Base-by-base conservation (phyloP, 1,284 basidiomycete genomes). In the Boletus semigastroideus region DNA sequence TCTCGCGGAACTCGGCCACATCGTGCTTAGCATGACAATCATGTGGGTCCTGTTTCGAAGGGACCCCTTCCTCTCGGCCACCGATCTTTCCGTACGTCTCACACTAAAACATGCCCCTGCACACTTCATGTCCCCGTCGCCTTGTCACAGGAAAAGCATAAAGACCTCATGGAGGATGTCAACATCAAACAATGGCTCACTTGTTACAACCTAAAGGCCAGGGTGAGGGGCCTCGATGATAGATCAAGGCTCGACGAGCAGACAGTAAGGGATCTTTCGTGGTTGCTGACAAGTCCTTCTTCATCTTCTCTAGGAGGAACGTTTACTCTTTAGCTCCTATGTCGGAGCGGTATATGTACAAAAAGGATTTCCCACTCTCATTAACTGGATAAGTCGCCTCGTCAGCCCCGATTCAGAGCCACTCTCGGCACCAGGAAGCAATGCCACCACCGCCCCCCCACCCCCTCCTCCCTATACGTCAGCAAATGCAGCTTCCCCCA, bases 311-410 rank as follows among this genome's bases (percentile, higher is more conserved):
- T 52, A 83, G 82, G 78, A 78, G 63, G 72, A 77, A 49, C 66
- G 69, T 22, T 65, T 64, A 22, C 76, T 78, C 45, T 80, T 83
- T 46, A 53, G 76, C 57, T 73, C 74, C 22, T 83, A 80, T 52
- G 65, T 83, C 7, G 82, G 79, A 5, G 82, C 80, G 13, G 56
- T 80, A 5, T 79, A 76, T 60, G 64, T 75, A 8, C 71, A 72
- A 42, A 74, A 72, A 52, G 80, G 79, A 19, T 51, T 74, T 20
- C 46, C 56, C 1, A 56, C 60, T 5, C 67, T 82, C 34, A 67
- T 78, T 52, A 54, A 60, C 19, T 84, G 80, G 80, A 71, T 83
- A 31, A 73, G 73, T 46, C 68, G 66, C 46, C 67, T 83, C 16
- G 66, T 83, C 45, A 72, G 73, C 54, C 80, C 82, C 3, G 62